Evolutionary conservation across 192 early-diverging fungal species (phyloP).

Genomic region (Entomortierella chlamydospora): DNA sequence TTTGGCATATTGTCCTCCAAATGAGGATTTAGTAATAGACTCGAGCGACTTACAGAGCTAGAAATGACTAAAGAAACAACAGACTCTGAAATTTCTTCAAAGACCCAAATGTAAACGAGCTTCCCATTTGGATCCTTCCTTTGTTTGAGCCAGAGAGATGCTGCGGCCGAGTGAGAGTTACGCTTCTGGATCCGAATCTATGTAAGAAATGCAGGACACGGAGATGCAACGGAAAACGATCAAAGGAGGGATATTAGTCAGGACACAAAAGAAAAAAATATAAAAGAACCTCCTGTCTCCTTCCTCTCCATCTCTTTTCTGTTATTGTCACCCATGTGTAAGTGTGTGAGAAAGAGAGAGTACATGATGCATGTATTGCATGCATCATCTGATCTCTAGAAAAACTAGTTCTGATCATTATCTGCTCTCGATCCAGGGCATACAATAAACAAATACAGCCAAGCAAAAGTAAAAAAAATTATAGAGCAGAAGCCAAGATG

Average conservation of each 20-base stretch:
- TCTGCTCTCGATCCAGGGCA: neutral
- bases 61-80: slow-evolving; percentile 55
- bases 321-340: neutral
- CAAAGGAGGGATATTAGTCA: slow-evolving; percentile 6
- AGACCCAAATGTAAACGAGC: slow-evolving; percentile 70
- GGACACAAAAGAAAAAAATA: neutral
- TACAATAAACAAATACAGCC: neutral
- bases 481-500: neutral
- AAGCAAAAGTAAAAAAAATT: slow-evolving; percentile 1
- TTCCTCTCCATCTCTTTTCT: slow-evolving; percentile 2
- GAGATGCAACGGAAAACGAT: slow-evolving; percentile 10
- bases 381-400: slow-evolving; percentile 2
- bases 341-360: no score
- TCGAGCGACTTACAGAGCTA: slow-evolving; percentile 44
- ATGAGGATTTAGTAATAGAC: no score
- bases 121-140: slow-evolving; percentile 58
- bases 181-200: slow-evolving; percentile 68
- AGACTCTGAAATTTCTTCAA: slow-evolving; percentile 70
- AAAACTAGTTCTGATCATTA: neutral
- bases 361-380: neutral
- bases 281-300: neutral
- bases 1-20: no score
- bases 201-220: no score
- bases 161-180: slow-evolving; percentile 63
- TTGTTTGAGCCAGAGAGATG: slow-evolving; percentile 73